These are phyloP conservation scores for Cercospora sp. DNA, from an alignment of 2,329 filamentous ascomycete species.

Conservation along the genomic window DNA sequence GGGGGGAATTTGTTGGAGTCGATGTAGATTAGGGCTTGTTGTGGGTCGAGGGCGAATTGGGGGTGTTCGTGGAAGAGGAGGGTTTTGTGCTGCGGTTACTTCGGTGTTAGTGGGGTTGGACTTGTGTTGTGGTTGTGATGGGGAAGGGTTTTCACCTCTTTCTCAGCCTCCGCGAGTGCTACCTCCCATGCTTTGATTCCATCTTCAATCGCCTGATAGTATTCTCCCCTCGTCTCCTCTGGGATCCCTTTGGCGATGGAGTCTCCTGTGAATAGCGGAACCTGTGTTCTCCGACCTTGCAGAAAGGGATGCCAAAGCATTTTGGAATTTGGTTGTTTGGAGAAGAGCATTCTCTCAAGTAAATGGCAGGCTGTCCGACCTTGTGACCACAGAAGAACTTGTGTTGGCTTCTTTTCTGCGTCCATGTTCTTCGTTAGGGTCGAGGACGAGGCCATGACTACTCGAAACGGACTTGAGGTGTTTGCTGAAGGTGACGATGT, in stretches of 20 bases:
- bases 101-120: neutral
- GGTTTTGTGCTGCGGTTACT: constrained; percentile 4
- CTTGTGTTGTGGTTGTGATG: neutral
- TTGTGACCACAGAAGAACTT: neutral
- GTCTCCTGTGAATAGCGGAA: neutral
- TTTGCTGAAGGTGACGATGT: too few relatives aligned
- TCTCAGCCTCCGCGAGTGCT: neutral
- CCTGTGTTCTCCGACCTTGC: neutral
- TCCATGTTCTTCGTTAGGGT: neutral
- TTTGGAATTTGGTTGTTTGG: neutral
- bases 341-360: neutral
- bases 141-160: neutral
- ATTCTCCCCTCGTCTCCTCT: neutral
- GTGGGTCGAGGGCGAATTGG: constrained; percentile 9
- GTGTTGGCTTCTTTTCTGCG: neutral
- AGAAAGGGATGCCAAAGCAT: neutral
- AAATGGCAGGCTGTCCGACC: neutral
- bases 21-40: neutral
- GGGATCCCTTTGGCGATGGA: neutral
- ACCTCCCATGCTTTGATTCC: neutral
- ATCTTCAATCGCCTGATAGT: neutral
- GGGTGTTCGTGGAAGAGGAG: constrained; percentile 12
- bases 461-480: too few relatives aligned
- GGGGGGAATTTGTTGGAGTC: neutral
- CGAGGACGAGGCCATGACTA: neutral